These are phyloP conservation scores for Knufia petricola DNA, from an alignment of 2,329 filamentous ascomycete genomes.

Conservation along the genomic window DNA sequence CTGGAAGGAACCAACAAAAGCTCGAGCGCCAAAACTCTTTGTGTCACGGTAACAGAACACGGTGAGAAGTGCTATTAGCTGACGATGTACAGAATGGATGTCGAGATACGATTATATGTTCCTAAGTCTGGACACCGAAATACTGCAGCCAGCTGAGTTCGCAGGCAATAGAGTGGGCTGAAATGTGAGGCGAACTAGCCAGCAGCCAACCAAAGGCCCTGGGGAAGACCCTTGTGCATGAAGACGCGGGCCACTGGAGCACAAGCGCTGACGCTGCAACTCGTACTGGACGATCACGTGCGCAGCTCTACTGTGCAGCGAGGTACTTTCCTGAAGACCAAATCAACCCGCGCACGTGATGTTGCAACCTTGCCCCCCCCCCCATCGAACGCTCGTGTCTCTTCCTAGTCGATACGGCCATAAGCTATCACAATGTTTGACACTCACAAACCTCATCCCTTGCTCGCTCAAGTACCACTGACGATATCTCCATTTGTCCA, in stretches of 20 bases:
- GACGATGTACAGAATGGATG: neutral
- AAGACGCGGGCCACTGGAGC: neutral
- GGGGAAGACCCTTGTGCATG: neutral
- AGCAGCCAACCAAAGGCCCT: neutral
- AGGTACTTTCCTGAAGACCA: no score
- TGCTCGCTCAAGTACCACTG: slow-evolving; percentile 84
- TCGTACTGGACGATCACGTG: no score
- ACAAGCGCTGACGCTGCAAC: neutral
- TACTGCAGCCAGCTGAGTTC: neutral
- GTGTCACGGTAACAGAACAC: neutral
- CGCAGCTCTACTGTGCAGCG: no score
- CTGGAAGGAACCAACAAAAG: neutral
- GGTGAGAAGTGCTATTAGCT: neutral
- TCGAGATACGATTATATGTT: neutral
- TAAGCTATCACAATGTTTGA: slow-evolving; percentile 34
- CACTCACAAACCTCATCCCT: slow-evolving; percentile 58
- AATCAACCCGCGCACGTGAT: no score
- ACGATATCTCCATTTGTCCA: slow-evolving; percentile 91
- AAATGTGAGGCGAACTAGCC: neutral
- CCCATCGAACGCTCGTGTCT: no score
- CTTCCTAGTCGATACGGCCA: no score
- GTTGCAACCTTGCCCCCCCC: no score
- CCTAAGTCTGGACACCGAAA: slow-evolving; percentile 4
- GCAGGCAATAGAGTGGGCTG: neutral
- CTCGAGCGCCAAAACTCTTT: neutral